Percentiles rank a stretch among this genome's conserved stretches.
These are phyloP conservation scores for Logfia minima DNA, from an alignment of 129 eudicot genomes.

Conservation along the genomic window DNA sequence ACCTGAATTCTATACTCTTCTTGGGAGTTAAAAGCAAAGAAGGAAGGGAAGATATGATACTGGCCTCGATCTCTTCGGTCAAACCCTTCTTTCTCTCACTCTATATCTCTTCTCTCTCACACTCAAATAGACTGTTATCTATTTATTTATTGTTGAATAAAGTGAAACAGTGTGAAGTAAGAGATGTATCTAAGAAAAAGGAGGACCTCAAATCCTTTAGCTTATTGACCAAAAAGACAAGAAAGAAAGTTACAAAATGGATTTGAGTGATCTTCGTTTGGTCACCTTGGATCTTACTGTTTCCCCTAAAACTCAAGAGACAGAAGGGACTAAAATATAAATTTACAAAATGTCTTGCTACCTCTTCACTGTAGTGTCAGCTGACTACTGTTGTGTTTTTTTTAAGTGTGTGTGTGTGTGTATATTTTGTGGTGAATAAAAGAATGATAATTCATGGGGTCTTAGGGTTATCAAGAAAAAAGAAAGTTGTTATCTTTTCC, in stretches of 20 bases:
- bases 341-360: constrained; percentile 35
- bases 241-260: constrained; percentile 39
- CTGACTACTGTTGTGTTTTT: constrained; percentile 32
- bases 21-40: constrained; percentile 35
- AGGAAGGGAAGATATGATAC: constrained; percentile 34
- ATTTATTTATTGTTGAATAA: constrained; percentile 7
- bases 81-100: constrained; percentile 28
- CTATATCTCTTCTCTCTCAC: constrained; percentile 20
- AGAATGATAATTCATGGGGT: constrained; percentile 18
- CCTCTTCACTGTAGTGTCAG: constrained; percentile 41
- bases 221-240: constrained; percentile 34
- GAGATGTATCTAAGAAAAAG: constrained; percentile 29
- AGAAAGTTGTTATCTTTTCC: constrained; percentile 10
- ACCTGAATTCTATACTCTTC: constrained; percentile 42
- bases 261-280: constrained; percentile 30
- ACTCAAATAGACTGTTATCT: background rate
- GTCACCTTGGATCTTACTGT: constrained; percentile 20
- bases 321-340: constrained; percentile 32
- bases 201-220: constrained; percentile 26
- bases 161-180: constrained; percentile 35
- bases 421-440: constrained; percentile 26
- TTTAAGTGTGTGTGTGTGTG: constrained; percentile 26
- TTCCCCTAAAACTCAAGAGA: constrained; percentile 31
- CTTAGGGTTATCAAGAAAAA: constrained; percentile 29
- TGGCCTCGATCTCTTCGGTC: constrained; percentile 47